phyloP scores from a whole-genome alignment of 352 stramenopile genomes.

The Globisporangium ultimum region DNA sequence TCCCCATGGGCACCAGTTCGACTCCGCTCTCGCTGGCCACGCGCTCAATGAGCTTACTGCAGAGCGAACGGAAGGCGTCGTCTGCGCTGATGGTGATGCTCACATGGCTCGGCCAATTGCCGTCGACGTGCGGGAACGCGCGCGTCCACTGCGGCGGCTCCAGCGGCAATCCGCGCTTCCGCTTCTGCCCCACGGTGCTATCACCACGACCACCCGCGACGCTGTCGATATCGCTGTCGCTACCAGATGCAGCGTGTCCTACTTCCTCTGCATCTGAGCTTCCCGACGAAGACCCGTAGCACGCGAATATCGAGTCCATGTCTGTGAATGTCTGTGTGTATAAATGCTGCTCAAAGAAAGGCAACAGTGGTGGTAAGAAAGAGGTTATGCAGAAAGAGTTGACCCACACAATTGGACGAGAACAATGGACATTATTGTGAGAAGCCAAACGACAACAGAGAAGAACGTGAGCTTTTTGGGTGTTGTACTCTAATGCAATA shows the following conservation, averaged over 20 bases:
- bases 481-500: too few relatives aligned
- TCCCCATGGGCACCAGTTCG: slow-evolving; percentile 31
- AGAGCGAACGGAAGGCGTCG: slow-evolving; percentile 22
- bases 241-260: slow-evolving; percentile 1
- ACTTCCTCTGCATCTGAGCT: slow-evolving; percentile 15
- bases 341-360: too few relatives aligned
- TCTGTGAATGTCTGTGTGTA: background rate
- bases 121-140: slow-evolving; percentile 69
- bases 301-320: slow-evolving; percentile 16
- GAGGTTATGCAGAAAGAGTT: too few relatives aligned
- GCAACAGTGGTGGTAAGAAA: too few relatives aligned
- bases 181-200: slow-evolving; percentile 26
- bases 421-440: background rate
- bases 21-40: slow-evolving; percentile 20
- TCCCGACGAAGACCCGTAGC: slow-evolving; percentile 18
- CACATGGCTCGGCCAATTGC: slow-evolving; percentile 82
- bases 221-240: slow-evolving; percentile 15
- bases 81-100: slow-evolving; percentile 37
- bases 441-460: too few relatives aligned
- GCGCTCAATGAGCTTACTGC: slow-evolving; percentile 22
- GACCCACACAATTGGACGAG: background rate
- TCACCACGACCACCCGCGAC: background rate
- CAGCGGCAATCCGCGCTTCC: slow-evolving; percentile 27
- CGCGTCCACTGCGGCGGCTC: slow-evolving; percentile 40
- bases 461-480: too few relatives aligned